Percentiles rank a stretch among this genome's conserved stretches.
phyloP scores from a whole-genome alignment of 495 filamentous ascomycete species.

The Tuber brumale region DNA sequence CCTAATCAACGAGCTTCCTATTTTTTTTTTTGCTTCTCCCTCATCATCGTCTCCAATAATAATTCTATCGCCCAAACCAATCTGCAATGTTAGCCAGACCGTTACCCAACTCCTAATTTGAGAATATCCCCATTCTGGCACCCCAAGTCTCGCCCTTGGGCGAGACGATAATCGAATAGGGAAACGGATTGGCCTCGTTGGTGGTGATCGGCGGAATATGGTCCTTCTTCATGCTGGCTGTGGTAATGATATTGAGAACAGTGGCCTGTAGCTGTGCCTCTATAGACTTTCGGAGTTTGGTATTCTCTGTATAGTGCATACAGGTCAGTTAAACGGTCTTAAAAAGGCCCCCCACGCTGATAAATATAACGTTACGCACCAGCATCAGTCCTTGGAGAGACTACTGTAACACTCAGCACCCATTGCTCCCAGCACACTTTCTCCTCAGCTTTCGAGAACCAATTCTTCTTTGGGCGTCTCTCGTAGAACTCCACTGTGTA shows the following conservation, averaged over 20 bases:
- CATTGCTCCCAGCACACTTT: slow-evolving; percentile 96
- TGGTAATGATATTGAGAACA: slow-evolving; percentile 76
- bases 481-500: slow-evolving; percentile 84
- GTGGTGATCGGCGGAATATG: slow-evolving; percentile 97
- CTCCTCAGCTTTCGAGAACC: slow-evolving; percentile 73
- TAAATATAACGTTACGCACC: slow-evolving; percentile 51
- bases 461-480: slow-evolving; percentile 72
- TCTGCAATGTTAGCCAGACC: not conserved
- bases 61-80: not conserved
- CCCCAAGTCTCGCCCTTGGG: slow-evolving; percentile 74
- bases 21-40: not conserved
- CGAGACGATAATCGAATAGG: slow-evolving; percentile 83
- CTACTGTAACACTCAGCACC: slow-evolving; percentile 84
- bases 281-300: slow-evolving; percentile 81
- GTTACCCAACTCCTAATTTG: not conserved
- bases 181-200: slow-evolving; percentile 86
- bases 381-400: slow-evolving; percentile 77
- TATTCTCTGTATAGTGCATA: slow-evolving; percentile 54
- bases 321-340: slow-evolving; percentile 5
- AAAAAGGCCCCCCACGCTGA: not conserved
- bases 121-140: slow-evolving; percentile 71
- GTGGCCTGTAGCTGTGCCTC: slow-evolving; percentile 76
- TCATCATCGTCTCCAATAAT: not conserved
- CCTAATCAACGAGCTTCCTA: not conserved
- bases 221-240: slow-evolving; percentile 81